Conservation (phyloP, 2,329 filamentous ascomycete genomes). For the Aureobasidium sp. region DNA sequence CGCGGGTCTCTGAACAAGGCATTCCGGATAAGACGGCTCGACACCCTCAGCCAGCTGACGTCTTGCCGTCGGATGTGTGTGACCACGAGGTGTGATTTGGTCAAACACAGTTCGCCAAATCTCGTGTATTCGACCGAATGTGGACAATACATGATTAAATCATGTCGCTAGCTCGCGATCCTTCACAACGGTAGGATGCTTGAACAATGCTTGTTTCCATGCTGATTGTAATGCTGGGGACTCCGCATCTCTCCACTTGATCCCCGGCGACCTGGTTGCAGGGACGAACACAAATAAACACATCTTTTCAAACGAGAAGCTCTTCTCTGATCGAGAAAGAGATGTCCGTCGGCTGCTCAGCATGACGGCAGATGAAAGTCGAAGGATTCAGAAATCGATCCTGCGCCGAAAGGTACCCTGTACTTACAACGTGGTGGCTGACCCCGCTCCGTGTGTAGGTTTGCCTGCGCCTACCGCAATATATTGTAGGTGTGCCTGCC, state of each 20-base stretch:
- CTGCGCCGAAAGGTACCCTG: neutral
- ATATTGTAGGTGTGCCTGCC: neutral
- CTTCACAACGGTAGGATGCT: neutral
- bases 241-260: neutral
- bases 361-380: too few species aligned
- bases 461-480: neutral
- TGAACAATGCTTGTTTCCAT: neutral
- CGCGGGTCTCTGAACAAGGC: neutral
- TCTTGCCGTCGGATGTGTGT: neutral
- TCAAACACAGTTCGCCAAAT: neutral
- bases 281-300: neutral
- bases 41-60: neutral
- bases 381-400: neutral
- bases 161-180: neutral
- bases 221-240: neutral
- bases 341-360: neutral
- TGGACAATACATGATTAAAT: neutral
- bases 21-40: neutral
- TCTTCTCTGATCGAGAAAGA: neutral
- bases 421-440: constrained; percentile 5
- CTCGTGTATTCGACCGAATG: neutral
- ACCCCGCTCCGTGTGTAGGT: neutral
- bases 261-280: neutral
- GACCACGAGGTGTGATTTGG: neutral
- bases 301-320: neutral